Evolutionary conservation across 495 filamentous ascomycete genomes (phyloP).

Genomic region (Penicillium alfredii): DNA sequence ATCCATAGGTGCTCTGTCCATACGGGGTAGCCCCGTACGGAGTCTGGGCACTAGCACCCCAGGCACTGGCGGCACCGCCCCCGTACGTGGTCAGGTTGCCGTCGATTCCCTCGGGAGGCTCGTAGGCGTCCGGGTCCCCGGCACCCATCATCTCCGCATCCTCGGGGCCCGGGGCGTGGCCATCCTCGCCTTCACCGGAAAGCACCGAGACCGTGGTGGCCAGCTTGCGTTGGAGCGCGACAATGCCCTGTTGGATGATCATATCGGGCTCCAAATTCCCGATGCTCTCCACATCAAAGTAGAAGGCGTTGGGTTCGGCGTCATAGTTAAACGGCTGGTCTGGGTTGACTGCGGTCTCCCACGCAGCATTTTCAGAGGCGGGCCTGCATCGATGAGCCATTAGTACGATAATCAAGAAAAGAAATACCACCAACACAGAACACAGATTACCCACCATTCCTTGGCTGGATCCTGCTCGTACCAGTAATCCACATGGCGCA

Average conservation of each 20-base stretch:
- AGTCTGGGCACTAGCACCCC: constrained; percentile 55
- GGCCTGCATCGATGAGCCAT: constrained; percentile 60
- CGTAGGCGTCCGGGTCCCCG: constrained; percentile 54
- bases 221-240: constrained; percentile 82
- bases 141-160: constrained; percentile 53
- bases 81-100: constrained; percentile 76
- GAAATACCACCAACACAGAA: too few relatives aligned
- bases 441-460: constrained; percentile 70
- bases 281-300: constrained; percentile 85
- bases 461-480: constrained; percentile 76
- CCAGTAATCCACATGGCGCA: constrained; percentile 86
- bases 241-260: constrained; percentile 84
- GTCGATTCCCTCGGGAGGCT: constrained; percentile 54
- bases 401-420: too few relatives aligned
- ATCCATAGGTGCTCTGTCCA: constrained; percentile 54
- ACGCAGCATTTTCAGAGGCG: constrained; percentile 72
- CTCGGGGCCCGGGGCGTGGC: constrained; percentile 42
- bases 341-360: constrained; percentile 69
- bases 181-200: constrained; percentile 38
- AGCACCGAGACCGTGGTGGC: constrained; percentile 76
- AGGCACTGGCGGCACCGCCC: constrained; percentile 54
- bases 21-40: constrained; percentile 69
- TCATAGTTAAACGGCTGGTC: constrained; percentile 91
- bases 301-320: constrained; percentile 76
- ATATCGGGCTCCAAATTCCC: constrained; percentile 81